Base-by-base conservation (phyloP, 257 asterid genomes). In the Nicotiana knightiana region DNA sequence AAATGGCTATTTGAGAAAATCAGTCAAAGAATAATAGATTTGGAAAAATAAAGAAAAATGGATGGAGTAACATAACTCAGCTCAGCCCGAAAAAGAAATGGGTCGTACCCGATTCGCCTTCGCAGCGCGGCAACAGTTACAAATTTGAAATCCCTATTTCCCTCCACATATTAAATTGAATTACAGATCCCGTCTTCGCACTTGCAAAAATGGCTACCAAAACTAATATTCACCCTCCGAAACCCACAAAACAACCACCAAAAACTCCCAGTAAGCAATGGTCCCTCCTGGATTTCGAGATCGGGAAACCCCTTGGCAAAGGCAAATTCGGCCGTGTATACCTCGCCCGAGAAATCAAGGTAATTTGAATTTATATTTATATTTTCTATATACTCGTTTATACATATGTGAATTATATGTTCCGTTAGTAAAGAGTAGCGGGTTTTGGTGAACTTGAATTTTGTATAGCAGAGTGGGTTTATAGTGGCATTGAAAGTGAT, bases 271-370 rank as follows among this genome's bases (percentile, higher is more conserved):
- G 81, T 75, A 87, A 83, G 76, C 85, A 87, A 18, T 93, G 93
- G 94, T 90, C 98, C 0, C 85, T 96, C 87, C 51, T 88, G 82
- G 96, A 96, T 86, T 96, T 96, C 93, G 98, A 96, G 33, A 88
- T 94, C 89, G 98, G 98, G 3, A 96, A 90, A 84, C 98, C 99
- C 73, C 91, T 96, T 33, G 99, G 98, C 75, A 93, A 85, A 82
- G 99, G 98, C 63, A 94, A 93, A 85, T 94, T 94, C 87, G 98
- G 98, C 80, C 92, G 98, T 37, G 98, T 96, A 57, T 96, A 96
- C 87, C 96, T 96, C 82, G 97, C 97, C 68, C 99, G 98, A 28
- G 97, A 96, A 91, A 48, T 87, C 88, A 85, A 93, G 97, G 98
- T 92, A 46, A 37, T 15, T 18, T 6, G 3, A 46, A 15, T 10